Conservation (phyloP, 179 eudicot genomes). For the Carnegiea gigantea region DNA sequence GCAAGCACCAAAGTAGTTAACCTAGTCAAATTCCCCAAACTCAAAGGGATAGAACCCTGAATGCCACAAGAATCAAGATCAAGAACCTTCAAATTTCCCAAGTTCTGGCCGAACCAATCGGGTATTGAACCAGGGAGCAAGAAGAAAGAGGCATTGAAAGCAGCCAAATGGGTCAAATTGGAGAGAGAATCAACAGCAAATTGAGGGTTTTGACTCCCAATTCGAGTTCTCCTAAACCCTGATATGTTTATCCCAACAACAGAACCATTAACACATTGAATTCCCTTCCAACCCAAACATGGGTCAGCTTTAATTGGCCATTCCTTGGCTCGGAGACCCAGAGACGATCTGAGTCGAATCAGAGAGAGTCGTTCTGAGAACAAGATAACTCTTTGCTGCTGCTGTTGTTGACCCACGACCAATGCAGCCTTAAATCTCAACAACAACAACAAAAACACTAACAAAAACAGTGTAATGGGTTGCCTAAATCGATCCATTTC, state of each 20-base stretch:
- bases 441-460: conserved; percentile 29
- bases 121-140: conserved; percentile 72
- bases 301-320: conserved; percentile 90
- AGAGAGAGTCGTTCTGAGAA: conserved; percentile 46
- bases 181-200: conserved; percentile 75
- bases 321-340: conserved; percentile 69
- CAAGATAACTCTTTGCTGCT: conserved; percentile 30
- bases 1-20: conserved; percentile 52
- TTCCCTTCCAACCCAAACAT: conserved; percentile 64
- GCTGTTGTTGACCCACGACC: conserved; percentile 35
- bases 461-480: conserved; percentile 19
- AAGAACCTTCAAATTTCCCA: conserved; percentile 58
- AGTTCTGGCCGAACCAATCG: conserved; percentile 58
- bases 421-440: conserved; percentile 38
- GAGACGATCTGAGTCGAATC: conserved; percentile 74
- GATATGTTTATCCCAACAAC: conserved; percentile 75
- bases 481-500: conserved; percentile 31
- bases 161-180: conserved; percentile 60
- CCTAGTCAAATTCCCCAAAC: conserved; percentile 65
- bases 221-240: conserved; percentile 80
- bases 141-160: conserved; percentile 78
- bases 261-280: conserved; percentile 60
- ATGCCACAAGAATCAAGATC: conserved; percentile 76
- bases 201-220: conserved; percentile 67
- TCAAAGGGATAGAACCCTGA: conserved; percentile 60